These are phyloP conservation scores for Colletotrichum costaricense DNA, from an alignment of 2,329 filamentous ascomycete genomes.

Conservation along the genomic window DNA sequence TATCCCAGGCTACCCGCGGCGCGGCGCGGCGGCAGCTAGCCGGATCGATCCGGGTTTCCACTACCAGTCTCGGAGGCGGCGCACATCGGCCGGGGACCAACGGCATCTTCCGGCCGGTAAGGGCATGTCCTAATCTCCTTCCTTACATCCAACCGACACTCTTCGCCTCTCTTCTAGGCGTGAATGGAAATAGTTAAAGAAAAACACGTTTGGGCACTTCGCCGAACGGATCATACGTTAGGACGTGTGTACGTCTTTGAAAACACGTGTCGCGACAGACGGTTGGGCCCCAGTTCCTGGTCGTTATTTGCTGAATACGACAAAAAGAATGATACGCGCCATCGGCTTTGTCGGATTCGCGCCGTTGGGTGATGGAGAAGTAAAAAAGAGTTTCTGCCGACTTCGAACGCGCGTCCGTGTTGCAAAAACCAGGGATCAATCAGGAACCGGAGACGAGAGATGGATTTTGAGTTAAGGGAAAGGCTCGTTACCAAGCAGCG, in stretches of 20 bases:
- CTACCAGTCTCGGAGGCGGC: not conserved
- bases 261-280: not conserved
- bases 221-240: not conserved
- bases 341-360: not conserved
- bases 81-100: no score
- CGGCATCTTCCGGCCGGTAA: no score
- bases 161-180: not conserved
- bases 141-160: not conserved
- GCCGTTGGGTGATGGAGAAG: not conserved
- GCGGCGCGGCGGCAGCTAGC: not conserved
- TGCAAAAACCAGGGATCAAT: not conserved
- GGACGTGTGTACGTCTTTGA: not conserved
- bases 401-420: not conserved
- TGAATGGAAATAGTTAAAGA: not conserved
- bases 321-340: not conserved
- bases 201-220: not conserved
- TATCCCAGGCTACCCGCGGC: not conserved
- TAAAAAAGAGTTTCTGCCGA: not conserved
- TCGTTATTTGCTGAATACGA: not conserved
- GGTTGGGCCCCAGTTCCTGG: not conserved
- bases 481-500: not conserved
- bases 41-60: not conserved
- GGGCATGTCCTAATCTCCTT: no score
- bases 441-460: no score
- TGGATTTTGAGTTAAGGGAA: not conserved